Conservation (phyloP, 495 filamentous ascomycete species). For the Neurospora intermedia region DNA sequence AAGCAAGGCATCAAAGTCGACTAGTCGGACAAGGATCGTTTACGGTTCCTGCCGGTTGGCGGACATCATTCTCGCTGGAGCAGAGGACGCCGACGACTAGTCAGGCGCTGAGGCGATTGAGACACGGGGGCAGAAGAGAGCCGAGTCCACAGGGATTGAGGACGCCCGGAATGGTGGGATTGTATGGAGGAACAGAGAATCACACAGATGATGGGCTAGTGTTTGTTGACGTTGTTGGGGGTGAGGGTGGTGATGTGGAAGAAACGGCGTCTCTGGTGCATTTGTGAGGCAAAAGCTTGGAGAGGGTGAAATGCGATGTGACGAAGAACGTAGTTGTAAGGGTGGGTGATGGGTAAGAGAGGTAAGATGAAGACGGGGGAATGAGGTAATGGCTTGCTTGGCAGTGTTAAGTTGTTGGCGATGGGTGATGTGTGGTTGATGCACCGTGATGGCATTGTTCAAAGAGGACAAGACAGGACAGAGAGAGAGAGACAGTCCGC, state of each 20-base stretch:
- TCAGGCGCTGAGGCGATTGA: constrained; percentile 1
- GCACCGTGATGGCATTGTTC: neutral
- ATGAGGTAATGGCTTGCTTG: neutral
- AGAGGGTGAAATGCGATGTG: neutral
- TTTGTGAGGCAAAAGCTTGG: neutral
- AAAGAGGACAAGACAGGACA: neutral
- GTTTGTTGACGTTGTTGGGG: constrained; percentile 19
- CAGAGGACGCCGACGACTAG: constrained; percentile 8
- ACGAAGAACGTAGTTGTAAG: neutral
- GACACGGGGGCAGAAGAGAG: constrained; percentile 6
- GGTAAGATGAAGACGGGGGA: neutral
- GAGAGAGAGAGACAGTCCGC: neutral
- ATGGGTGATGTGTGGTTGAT: neutral
- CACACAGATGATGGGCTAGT: constrained; percentile 26
- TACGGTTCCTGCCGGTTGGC: constrained; percentile 29
- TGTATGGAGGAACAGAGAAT: constrained; percentile 39
- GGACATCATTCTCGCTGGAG: constrained; percentile 6
- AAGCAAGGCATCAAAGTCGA: constrained; percentile 38
- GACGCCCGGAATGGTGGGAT: constrained; percentile 29
- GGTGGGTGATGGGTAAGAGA: neutral
- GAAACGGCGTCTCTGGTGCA: neutral
- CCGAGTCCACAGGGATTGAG: constrained; percentile 25
- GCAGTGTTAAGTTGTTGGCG: neutral
- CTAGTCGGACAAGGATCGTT: constrained; percentile 26
- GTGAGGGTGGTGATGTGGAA: neutral